Evolutionary conservation across 495 filamentous ascomycete genomes (phyloP).

Genomic region (Neurospora intermedia): DNA sequence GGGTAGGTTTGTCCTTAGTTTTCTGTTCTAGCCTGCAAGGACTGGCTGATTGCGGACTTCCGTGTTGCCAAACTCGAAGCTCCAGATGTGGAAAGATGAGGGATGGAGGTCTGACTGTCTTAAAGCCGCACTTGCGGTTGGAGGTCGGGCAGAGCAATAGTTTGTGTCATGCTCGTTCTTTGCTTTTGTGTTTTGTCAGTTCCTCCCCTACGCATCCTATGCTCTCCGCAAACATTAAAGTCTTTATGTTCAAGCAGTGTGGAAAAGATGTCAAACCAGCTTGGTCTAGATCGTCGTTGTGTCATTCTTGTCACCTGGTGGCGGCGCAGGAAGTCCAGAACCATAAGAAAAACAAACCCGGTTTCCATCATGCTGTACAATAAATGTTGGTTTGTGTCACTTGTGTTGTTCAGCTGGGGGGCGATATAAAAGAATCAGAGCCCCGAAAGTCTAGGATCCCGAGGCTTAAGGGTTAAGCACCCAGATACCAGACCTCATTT

Average conservation of each 20-base stretch:
- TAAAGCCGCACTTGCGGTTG: not conserved
- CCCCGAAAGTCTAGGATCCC: not conserved
- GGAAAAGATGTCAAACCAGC: not conserved
- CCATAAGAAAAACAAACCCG: not conserved
- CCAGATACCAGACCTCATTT: not conserved
- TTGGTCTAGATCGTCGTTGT: not conserved
- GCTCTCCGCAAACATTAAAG: not conserved
- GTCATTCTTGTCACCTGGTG: not conserved
- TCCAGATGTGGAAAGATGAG: not conserved
- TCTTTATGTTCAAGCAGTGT: not conserved
- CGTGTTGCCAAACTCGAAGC: not conserved
- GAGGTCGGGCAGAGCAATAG: not conserved
- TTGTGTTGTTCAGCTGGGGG: not conserved
- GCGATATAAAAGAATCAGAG: not conserved
- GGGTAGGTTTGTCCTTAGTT: not conserved
- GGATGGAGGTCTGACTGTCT: not conserved
- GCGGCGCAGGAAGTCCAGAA: not conserved
- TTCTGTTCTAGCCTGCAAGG: not conserved
- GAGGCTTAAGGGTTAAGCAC: not conserved
- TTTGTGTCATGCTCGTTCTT: not conserved
- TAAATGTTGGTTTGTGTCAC: not conserved
- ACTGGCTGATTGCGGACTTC: not conserved
- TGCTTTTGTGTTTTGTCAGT: not conserved
- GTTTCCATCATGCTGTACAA: not conserved
- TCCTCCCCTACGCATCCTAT: not conserved